Evolutionary conservation across 345 rosid species (phyloP).

Genomic region (Theobroma cacao): DNA sequence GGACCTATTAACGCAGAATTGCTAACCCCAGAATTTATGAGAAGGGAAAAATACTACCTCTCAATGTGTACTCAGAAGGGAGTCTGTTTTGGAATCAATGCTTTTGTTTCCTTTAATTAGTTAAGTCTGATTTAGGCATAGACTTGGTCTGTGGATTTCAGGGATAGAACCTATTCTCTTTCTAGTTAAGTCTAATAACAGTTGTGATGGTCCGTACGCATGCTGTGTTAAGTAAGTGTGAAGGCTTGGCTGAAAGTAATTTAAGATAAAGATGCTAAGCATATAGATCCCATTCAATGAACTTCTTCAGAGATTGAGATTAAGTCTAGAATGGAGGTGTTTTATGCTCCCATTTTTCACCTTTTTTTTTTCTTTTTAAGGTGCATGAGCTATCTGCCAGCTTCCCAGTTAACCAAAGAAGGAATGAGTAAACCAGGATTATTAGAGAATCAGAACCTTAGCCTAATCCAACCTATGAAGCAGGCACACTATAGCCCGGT

Average conservation of each 20-base stretch:
- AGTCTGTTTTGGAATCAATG: background rate
- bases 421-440: background rate
- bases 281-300: background rate
- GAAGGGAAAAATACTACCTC: background rate
- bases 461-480: background rate
- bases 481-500: background rate
- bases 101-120: background rate
- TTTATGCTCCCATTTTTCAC: background rate
- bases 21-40: background rate
- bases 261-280: slow-evolving; percentile 1
- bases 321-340: background rate
- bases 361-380: background rate
- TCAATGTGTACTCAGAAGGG: too few relatives aligned
- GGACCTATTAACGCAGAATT: too few relatives aligned
- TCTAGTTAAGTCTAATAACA: background rate
- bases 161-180: background rate
- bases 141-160: background rate
- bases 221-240: background rate
- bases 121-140: background rate
- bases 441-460: background rate
- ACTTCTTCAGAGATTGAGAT: background rate
- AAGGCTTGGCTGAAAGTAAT: background rate
- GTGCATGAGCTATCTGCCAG: background rate
- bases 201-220: background rate
- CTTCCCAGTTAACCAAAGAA: background rate